A percentile compares a stretch with the other conserved stretches of the same genome.
These are phyloP conservation scores for Aspergillus luchuensis DNA, from an alignment of 2,329 filamentous ascomycete genomes.

Conservation along the genomic window DNA sequence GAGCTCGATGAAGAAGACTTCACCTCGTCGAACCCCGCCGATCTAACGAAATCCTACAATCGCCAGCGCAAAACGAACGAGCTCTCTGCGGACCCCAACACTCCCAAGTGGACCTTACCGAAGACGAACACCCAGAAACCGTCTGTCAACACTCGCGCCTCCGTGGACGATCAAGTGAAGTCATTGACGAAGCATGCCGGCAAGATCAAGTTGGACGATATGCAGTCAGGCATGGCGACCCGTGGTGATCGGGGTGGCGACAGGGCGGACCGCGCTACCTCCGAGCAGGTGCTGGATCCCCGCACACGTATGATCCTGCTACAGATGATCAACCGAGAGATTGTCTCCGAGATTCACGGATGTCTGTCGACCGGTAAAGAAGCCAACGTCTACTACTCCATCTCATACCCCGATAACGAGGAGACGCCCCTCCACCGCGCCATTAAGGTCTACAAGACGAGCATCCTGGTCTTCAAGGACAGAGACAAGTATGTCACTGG, in stretches of 20 bases:
- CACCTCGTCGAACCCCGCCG: conserved; percentile 59
- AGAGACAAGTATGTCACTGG: conserved; percentile 93
- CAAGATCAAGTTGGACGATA: conserved; percentile 77
- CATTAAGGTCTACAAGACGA: conserved; percentile 99
- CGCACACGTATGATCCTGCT: conserved; percentile 92
- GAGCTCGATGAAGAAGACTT: conserved; percentile 59
- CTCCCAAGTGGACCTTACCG: conserved; percentile 60
- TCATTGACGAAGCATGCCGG: conserved; percentile 81
- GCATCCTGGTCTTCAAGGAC: conserved; percentile 97
- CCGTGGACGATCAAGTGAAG: conserved; percentile 83
- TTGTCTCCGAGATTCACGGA: conserved; percentile 89
- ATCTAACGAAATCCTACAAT: conserved; percentile 87
- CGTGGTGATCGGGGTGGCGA: conserved; percentile 58
- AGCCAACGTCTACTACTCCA: conserved; percentile 94
- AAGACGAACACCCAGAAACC: conserved; percentile 79
- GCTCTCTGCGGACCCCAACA: conserved; percentile 48
- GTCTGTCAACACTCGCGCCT: conserved; percentile 74
- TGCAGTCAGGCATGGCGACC: conserved; percentile 55
- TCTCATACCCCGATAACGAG: conserved; percentile 59
- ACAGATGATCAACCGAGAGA: conserved; percentile 90
- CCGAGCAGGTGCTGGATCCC: conserved; percentile 91
- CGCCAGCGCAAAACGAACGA: conserved; percentile 72
- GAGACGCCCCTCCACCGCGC: conserved; percentile 69
- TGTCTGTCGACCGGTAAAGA: conserved; percentile 97
- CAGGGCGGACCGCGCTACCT: conserved; percentile 89